These are phyloP conservation scores for Talaromyces sp. DNA, from an alignment of 2,329 filamentous ascomycete species.

Conservation along the genomic window DNA sequence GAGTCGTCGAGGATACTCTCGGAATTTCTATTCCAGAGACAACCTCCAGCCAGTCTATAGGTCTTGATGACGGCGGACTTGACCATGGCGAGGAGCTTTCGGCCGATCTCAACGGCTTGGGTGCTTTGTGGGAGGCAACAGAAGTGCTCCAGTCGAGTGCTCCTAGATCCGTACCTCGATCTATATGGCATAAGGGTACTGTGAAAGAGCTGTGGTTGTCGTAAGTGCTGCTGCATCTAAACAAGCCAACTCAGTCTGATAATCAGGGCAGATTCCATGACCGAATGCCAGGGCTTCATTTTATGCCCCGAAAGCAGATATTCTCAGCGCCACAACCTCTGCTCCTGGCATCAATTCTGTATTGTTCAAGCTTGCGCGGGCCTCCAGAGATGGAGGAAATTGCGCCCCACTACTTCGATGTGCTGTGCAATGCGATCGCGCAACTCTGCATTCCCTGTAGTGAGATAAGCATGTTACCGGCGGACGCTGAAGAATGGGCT, in stretches of 20 bases:
- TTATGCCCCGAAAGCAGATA: constrained; percentile 10
- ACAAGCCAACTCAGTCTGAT: background rate
- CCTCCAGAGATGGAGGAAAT: constrained; percentile 4
- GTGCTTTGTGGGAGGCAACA: constrained; percentile 7
- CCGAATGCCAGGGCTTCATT: constrained; percentile 11
- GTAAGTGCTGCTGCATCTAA: background rate
- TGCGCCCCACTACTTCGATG: constrained; percentile 6
- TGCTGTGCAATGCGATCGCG: constrained; percentile 10
- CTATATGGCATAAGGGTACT: constrained; percentile 4
- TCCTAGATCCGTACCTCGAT: constrained; percentile 6
- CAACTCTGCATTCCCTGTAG: constrained; percentile 7
- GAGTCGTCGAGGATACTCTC: constrained; percentile 3
- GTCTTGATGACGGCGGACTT: background rate
- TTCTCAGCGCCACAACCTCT: constrained; percentile 11
- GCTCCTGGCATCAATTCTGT: constrained; percentile 9
- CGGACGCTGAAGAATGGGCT: constrained; percentile 9
- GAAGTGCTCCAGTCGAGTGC: constrained; percentile 4
- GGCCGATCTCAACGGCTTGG: background rate
- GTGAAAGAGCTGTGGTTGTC: constrained; percentile 9
- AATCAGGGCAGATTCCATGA: constrained; percentile 7
- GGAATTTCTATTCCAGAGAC: background rate
- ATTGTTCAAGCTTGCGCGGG: constrained; percentile 10
- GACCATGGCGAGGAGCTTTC: constrained; percentile 2
- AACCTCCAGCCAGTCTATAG: background rate
- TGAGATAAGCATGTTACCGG: background rate